Base-by-base conservation (phyloP, 164 flowering plant species). In the Taxillus chinensis region DNA sequence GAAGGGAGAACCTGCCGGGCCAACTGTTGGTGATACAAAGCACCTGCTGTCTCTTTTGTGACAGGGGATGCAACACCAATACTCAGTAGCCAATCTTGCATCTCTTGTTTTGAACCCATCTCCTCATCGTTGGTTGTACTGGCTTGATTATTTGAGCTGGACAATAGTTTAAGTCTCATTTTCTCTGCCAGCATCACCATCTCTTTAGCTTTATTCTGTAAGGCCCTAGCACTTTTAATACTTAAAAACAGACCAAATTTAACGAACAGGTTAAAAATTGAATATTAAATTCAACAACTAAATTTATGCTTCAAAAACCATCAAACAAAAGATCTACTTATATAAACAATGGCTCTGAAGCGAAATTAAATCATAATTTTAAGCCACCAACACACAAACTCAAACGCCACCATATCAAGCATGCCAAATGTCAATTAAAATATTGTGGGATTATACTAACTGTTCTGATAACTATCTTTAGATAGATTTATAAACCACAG, bases 131-230 rank as follows among this genome's bases (percentile, higher is more conserved):
- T 77, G 46, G 82, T 5, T 45, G 80, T 66, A 71, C 67, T 70
- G 50, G 78, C 41, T 56, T 82, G 88, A 77, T 73, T 68, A 70
- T 65, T 75, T 16, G 95, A 62, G 5, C 86, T 89, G 49, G 95
- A 82, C 16, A 93, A 77, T 57, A 90, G 97, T 81, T 90, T 90
- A 61, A 64, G 79, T 76, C 99, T 86, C 97, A 93, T 93, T 71
- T 80, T 93, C 76, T 93, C 99, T 12, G 97, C 99, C 49, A 93
- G 78, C 83, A 78, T 68, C 76, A 93, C 97, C 99, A 93, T 93
- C 76, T 93, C 99, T 74, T 90, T 90, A 55, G 99, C 99, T 62
- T 90, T 93, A 65, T 86, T 81, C 98, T 90, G 83, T 61, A 66
- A 69, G 62, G 39, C n/a, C 8, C 53, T 8, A 27, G 45, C 8